Evolutionary conservation across 2,329 filamentous ascomycete species (phyloP), one percentile per base, ranked within the genome.

Genomic region (Xylariaceae sp.): DNA sequence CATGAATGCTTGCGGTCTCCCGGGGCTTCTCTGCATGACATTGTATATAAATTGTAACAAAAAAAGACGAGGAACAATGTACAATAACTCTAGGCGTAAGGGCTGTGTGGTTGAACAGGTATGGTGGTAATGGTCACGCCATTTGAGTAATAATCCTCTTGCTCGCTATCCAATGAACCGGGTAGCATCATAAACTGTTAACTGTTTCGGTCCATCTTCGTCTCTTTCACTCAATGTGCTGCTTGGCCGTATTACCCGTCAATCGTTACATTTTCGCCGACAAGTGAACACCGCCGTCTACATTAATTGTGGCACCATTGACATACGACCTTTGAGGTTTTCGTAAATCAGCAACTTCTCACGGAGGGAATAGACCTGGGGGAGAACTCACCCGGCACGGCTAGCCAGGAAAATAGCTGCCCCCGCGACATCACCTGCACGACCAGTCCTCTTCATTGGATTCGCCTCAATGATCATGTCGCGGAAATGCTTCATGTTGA

Each of bases 371-470:
- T 39, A 32, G 11, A 48, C 18, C 17, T n/a, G 17, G 36, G 47
- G 4, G 22, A 30, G 12, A 40, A 62, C 68, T 66, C 55, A 71
- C 67, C 87, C 86, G 1, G 86, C 87, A 47, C 78, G 73, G 59
- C 84, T 86, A 36, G 77, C 75, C 62, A 90, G 66, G 68, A 86
- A 90, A 48, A 90, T 68, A 63, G 86, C 88, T 11, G 85, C 77
- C 0, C 86, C 86, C 0, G 85, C 86, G 4, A 88, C 82, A 65
- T 90, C 87, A 63, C 83, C 70, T 1, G 83, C 78, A 15, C 70
- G 77, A 0, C 87, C 87, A 58, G 89, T 86, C 31, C 87, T 71
- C 0, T 80, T 77, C 57, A 89, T 62, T 10, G 87, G 87, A 52
- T 86, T 82, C 3, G 76, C 76, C 0, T 67, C 70, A 49, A 75